Base-by-base conservation (phyloP, 2,329 filamentous ascomycete species). In the Parastagonospora avenae region DNA sequence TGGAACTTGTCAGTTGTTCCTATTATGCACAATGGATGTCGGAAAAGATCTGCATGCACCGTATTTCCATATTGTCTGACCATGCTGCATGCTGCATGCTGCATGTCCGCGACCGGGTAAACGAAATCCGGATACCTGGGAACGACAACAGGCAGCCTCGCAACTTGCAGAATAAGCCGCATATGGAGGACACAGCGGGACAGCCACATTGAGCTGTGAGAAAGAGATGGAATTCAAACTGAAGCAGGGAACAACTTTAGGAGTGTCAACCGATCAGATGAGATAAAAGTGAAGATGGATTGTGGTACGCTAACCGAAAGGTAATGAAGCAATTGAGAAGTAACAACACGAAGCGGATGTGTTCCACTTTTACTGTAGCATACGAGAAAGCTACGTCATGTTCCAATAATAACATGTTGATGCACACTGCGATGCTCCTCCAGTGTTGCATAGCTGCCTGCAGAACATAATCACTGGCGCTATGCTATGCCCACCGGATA, bases 401-500 rank as follows among this genome's bases (percentile, higher is more conserved):
- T 40, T 38, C 46, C 43, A 49, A 43, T 42, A 11, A 49, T 42
- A 42, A 19, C 31, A n/a, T 9, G n/a, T 16, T 43, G 12, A 38
- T 39, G 32, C 27, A 33, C 30, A 43, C 35, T 36, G 39, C 15
- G 12, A 43, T 11, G 16, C 11, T 49, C 31, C 14, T 38, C 9
- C 39, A 38, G 31, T 49, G 38, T 49, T 49, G 32, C 46, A 49
- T 43, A 30, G 46, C 40, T 43, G 46, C 16, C 11, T 49, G 14
- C 15, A 42, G 31, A 29, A 29, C 28, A 42, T 24, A 42, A 9
- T 37, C 35, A 37, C 35, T 16, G 35, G 8, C 16, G 38, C 46
- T 15, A 29, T 12, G 24, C 6, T 14, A 12, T 30, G 15, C 8
- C 40, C 40, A 42, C 30, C 30, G 40, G 40, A 16, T 42, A 32